A percentile compares a stretch with the other conserved stretches of the same genome.
Conservation (phyloP, 768 basidiomycete species). For the Macrolepiota albuminosa region DNA sequence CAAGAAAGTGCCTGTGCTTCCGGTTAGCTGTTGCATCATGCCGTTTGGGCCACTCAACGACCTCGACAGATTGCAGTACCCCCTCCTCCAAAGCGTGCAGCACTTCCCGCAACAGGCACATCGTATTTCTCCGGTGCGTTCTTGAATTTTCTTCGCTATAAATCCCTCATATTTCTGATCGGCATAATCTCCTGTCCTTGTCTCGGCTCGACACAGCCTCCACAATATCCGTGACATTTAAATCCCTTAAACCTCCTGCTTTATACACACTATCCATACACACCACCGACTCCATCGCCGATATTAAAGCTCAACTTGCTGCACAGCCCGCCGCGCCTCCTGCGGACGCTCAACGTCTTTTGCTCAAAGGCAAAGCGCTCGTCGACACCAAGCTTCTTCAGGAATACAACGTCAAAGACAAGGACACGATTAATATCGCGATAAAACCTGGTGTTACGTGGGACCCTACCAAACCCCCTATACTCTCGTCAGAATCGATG, state of each 20-base stretch:
- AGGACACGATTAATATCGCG: conserved; percentile 82
- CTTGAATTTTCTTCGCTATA: neutral
- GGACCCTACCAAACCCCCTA: conserved; percentile 44
- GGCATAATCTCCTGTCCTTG: conserved; percentile 1
- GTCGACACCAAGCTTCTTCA: conserved; percentile 84
- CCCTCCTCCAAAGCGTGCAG: conserved; percentile 45
- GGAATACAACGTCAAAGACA: conserved; percentile 83
- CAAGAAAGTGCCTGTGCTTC: conserved; percentile 65
- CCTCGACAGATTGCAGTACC: conserved; percentile 8
- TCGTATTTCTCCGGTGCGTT: conserved; percentile 28
- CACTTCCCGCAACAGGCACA: conserved; percentile 24
- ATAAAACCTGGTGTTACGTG: conserved; percentile 72
- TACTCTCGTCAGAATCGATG: conserved; percentile 19
- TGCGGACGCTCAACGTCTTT: conserved; percentile 75
- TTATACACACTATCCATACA: conserved; percentile 69
- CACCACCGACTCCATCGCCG: conserved; percentile 76
- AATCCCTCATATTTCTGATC: conserved; percentile 5
- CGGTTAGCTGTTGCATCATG: conserved; percentile 37
- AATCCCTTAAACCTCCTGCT: conserved; percentile 85
- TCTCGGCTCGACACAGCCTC: conserved; percentile 29
- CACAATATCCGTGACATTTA: conserved; percentile 69
- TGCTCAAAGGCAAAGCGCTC: conserved; percentile 93
- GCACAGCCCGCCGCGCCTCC: conserved; percentile 66
- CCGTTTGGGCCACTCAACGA: conserved; percentile 4
- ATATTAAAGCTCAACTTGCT: conserved; percentile 76